Conservation (phyloP, 2,329 filamentous ascomycete species). For the Scopulariopsis brevicaulis region DNA sequence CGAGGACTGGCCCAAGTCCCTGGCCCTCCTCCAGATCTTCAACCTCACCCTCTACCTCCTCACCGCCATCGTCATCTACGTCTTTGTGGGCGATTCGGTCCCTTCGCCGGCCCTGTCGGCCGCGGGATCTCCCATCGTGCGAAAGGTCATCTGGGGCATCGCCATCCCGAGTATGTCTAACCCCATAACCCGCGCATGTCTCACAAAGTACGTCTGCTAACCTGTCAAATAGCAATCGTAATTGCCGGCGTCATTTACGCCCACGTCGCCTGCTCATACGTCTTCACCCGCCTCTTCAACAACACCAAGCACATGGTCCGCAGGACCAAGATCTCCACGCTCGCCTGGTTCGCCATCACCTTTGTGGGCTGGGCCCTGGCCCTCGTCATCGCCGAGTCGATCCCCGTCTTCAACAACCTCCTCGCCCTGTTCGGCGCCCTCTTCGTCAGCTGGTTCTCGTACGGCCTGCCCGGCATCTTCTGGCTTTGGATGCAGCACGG, state of each 20-base stretch:
- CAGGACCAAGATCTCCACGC: constrained; percentile 16
- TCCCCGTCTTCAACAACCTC: constrained; percentile 16
- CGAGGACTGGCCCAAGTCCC: constrained; percentile 14
- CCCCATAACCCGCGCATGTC: constrained; percentile 4
- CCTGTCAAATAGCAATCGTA: constrained; percentile 17
- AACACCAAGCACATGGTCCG: constrained; percentile 16
- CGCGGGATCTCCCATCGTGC: too few relatives aligned
- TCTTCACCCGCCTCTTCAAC: constrained; percentile 17
- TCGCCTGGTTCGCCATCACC: constrained; percentile 11
- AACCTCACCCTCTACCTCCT: neutral
- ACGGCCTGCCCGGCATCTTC: constrained; percentile 19
- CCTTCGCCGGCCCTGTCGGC: too few relatives aligned
- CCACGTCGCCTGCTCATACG: constrained; percentile 14
- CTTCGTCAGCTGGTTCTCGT: constrained; percentile 22
- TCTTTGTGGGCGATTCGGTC: too few relatives aligned
- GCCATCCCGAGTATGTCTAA: neutral
- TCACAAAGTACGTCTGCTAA: neutral
- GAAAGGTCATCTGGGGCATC: too few relatives aligned
- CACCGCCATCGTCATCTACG: too few relatives aligned
- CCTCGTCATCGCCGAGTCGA: constrained; percentile 6
- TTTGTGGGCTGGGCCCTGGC: constrained; percentile 25
- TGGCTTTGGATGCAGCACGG: constrained; percentile 24
- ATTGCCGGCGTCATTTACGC: constrained; percentile 7
- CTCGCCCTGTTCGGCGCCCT: constrained; percentile 17
- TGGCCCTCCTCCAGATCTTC: constrained; percentile 11